Evolutionary conservation across 345 rosid species (phyloP).

Genomic region (Citrus reticulata): DNA sequence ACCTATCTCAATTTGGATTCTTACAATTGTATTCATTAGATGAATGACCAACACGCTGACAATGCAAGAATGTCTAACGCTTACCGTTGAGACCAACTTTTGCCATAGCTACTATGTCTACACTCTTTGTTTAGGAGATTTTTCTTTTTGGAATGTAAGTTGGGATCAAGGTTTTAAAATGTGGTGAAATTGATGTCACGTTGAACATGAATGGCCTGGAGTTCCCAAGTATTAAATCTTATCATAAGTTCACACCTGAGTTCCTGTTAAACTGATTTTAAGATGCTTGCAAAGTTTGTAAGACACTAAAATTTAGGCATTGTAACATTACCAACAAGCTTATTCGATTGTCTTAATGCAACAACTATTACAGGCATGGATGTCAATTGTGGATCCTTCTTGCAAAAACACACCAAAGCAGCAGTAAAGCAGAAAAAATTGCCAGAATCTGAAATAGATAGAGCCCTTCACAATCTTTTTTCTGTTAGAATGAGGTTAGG

Average conservation of each 20-base stretch:
- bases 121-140: too few species aligned
- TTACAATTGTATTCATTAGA: background rate
- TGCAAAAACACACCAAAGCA: conserved; percentile 58
- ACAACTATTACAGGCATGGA: conserved; percentile 67
- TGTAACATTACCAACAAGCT: background rate
- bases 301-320: background rate
- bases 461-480: conserved; percentile 79
- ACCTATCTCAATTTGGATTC: background rate
- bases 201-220: background rate
- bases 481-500: conserved; percentile 84
- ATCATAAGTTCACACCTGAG: background rate
- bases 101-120: too few species aligned
- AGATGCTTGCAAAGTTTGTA: background rate
- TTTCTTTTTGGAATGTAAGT: background rate
- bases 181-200: background rate
- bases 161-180: background rate
- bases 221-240: background rate
- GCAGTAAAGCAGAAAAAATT: conserved; percentile 67
- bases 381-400: conserved; percentile 73
- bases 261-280: background rate
- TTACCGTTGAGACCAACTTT: background rate
- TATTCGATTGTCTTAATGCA: background rate
- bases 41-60: background rate
- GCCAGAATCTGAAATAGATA: conserved; percentile 47
- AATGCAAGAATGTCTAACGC: background rate